Conservation (phyloP, 1,284 basidiomycete species). For the Afroboletus lepidellus region DNA sequence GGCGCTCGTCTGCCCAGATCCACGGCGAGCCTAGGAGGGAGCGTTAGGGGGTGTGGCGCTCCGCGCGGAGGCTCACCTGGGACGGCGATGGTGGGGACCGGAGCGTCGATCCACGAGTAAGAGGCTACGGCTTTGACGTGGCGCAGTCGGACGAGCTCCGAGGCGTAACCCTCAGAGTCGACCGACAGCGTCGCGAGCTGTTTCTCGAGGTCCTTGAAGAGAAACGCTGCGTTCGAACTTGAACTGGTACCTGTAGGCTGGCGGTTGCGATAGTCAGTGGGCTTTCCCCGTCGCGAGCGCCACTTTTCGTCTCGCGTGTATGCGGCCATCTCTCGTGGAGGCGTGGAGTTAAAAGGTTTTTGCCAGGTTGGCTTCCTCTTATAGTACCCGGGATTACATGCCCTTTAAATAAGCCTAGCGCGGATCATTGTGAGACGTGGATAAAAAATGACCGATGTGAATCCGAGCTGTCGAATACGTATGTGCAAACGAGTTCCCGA, state of each 20-base stretch:
- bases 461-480: no score
- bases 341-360: neutral
- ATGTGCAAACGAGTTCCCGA: slow-evolving; percentile 23
- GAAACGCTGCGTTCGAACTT: slow-evolving; percentile 7
- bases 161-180: slow-evolving; percentile 9
- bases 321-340: slow-evolving; percentile 22
- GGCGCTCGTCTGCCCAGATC: slow-evolving; percentile 30
- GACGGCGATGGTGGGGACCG: slow-evolving; percentile 31
- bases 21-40: slow-evolving; percentile 28
- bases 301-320: slow-evolving; percentile 10
- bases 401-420: neutral
- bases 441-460: no score
- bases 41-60: neutral
- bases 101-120: slow-evolving; percentile 36
- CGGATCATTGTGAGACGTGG: slow-evolving; percentile 11
- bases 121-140: slow-evolving; percentile 31
- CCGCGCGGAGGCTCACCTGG: slow-evolving; percentile 24
- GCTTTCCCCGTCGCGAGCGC: slow-evolving; percentile 19
- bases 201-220: slow-evolving; percentile 28
- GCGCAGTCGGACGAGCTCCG: slow-evolving; percentile 24
- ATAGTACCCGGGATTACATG: neutral
- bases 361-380: neutral
- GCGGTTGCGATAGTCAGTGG: neutral
- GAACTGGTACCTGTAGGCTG: neutral
- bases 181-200: slow-evolving; percentile 15